Evolutionary conservation across 169 alveolate species (phyloP).

Genomic region (Plasmodium ovale): DNA sequence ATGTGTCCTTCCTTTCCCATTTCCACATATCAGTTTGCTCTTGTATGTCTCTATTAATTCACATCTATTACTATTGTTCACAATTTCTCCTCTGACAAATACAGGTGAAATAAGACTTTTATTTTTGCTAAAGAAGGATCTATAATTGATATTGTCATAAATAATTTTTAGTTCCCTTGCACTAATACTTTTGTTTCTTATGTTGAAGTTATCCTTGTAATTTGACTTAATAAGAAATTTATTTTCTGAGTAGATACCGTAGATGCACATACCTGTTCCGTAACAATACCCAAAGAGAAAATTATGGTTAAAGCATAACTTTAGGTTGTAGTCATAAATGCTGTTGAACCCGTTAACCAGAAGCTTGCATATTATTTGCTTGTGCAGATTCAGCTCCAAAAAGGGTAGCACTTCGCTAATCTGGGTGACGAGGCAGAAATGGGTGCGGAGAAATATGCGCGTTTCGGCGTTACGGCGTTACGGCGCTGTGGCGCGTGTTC

Average conservation of each 20-base stretch:
- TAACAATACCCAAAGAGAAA: constrained; percentile 59
- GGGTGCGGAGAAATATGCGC: background rate
- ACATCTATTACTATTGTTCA: background rate
- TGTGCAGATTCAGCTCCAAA: constrained; percentile 74
- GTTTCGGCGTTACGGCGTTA: too few species aligned
- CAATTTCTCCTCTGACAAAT: constrained; percentile 33
- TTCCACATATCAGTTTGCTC: background rate
- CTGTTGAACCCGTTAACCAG: constrained; percentile 71
- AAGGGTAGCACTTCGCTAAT: constrained; percentile 75
- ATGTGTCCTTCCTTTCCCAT: background rate
- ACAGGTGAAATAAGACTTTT: constrained; percentile 65
- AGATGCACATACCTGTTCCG: constrained; percentile 66
- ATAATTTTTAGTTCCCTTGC: constrained; percentile 39
- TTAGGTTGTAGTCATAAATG: constrained; percentile 59
- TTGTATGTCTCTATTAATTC: background rate
- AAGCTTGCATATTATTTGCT: constrained; percentile 72
- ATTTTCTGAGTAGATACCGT: constrained; percentile 62
- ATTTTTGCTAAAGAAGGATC: constrained; percentile 67
- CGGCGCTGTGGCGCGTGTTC: background rate
- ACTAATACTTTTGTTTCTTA: constrained; percentile 25
- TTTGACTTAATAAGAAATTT: constrained; percentile 64
- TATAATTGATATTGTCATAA: constrained; percentile 61
- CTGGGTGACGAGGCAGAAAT: background rate
- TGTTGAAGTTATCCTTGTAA: constrained; percentile 60
- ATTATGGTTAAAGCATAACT: constrained; percentile 58